Conservation (phyloP, 805 yeast genomes). For the Torulaspora indica region DNA sequence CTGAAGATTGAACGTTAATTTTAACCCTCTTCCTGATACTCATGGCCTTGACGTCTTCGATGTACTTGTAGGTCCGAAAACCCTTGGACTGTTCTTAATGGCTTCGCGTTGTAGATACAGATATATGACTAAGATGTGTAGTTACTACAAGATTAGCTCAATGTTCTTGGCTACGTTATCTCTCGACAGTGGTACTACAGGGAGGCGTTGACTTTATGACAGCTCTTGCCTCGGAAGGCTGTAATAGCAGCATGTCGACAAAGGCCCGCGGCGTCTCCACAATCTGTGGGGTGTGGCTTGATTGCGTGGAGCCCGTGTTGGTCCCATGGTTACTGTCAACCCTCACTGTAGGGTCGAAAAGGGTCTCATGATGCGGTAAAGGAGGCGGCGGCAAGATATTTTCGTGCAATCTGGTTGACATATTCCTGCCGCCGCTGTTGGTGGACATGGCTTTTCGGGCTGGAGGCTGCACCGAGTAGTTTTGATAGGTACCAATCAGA, state of each 20-base stretch:
- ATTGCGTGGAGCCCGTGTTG: not conserved
- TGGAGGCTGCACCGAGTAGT: constrained; percentile 5
- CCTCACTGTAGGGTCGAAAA: constrained; percentile 4
- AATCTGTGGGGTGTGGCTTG: constrained; percentile 9
- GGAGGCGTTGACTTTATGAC: constrained; percentile 7
- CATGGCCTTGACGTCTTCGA: not conserved
- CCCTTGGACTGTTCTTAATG: not conserved
- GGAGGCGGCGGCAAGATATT: constrained; percentile 10
- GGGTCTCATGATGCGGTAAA: constrained; percentile 5
- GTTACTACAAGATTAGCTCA: not conserved
- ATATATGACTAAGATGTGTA: not conserved
- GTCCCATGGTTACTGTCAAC: not conserved
- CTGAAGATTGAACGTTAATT: constrained; percentile 8
- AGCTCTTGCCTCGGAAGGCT: constrained; percentile 1
- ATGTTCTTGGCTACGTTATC: not conserved
- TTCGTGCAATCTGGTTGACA: constrained; percentile 2
- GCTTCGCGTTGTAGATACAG: not conserved
- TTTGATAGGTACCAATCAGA: constrained; percentile 1
- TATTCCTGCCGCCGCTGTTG: constrained; percentile 2
- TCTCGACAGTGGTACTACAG: not conserved
- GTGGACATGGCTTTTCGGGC: not conserved
- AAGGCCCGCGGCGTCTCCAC: constrained; percentile 29
- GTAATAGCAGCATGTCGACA: constrained; percentile 24
- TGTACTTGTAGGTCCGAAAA: not conserved
- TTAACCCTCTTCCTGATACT: constrained; percentile 13